phyloP scores from a whole-genome alignment of 2,329 filamentous ascomycete species.

The Alternaria brassicicola region DNA sequence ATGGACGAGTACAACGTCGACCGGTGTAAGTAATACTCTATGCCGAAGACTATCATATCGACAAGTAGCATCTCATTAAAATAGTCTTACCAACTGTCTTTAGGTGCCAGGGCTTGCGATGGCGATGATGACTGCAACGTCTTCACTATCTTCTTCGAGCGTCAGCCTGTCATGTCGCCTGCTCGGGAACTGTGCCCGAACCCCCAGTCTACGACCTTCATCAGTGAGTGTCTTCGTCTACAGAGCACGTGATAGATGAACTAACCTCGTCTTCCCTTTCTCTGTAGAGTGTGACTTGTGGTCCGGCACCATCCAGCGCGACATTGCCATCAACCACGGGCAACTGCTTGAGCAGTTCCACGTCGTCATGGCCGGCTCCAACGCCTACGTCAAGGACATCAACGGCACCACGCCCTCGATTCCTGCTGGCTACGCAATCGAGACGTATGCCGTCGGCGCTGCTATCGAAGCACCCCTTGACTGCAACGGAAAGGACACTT shows the following conservation, averaged over 20 bases:
- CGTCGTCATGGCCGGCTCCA: conserved; percentile 23
- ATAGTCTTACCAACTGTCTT: neutral
- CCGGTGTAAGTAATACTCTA: conserved; percentile 8
- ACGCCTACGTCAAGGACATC: conserved; percentile 26
- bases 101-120: conserved; percentile 13
- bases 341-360: conserved; percentile 29
- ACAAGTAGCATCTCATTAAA: neutral
- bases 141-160: conserved; percentile 33
- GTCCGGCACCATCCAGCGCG: conserved; percentile 21
- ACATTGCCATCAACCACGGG: conserved; percentile 33
- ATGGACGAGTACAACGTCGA: conserved; percentile 16
- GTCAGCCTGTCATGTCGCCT: conserved; percentile 18
- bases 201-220: conserved; percentile 25
- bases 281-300: conserved; percentile 33
- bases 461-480: conserved; percentile 42
- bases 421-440: conserved; percentile 14
- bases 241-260: neutral
- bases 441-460: conserved; percentile 16
- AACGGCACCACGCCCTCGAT: neutral
- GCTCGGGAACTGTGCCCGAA: conserved; percentile 16
- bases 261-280: neutral
- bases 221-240: conserved; percentile 15
- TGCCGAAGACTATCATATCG: neutral
- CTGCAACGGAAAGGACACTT: conserved; percentile 35
- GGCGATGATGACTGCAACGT: conserved; percentile 17